Conservation (phyloP, 371 early-diverging fungal genomes). For the Mortierella sp. region DNA sequence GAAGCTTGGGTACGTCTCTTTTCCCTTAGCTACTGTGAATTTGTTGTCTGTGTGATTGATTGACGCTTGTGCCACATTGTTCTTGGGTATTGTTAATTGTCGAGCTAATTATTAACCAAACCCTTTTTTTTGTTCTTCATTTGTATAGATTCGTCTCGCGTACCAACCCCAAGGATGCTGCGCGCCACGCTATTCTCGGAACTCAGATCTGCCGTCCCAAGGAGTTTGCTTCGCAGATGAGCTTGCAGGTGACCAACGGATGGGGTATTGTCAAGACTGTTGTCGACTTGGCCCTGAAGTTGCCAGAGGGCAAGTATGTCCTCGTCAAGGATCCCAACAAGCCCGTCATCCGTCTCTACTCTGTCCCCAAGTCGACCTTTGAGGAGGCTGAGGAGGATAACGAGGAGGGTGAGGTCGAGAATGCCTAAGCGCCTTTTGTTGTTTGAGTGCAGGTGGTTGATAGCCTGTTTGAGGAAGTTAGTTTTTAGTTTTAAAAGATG, state of each 20-base stretch:
- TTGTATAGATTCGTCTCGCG: constrained; percentile 78
- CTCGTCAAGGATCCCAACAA: constrained; percentile 97
- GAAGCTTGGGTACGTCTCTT: constrained; percentile 85
- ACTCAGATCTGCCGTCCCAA: constrained; percentile 89
- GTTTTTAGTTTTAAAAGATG: neutral
- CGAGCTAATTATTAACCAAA: neutral
- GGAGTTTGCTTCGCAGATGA: constrained; percentile 95
- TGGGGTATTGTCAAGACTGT: constrained; percentile 98
- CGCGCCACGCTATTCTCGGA: constrained; percentile 89
- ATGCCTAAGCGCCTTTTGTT: constrained; percentile 27
- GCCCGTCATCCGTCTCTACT: constrained; percentile 87
- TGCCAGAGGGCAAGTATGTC: constrained; percentile 94
- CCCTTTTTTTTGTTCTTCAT: neutral
- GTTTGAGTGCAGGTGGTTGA: neutral
- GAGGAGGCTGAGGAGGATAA: constrained; percentile 70
- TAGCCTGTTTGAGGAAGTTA: neutral
- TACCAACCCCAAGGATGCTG: constrained; percentile 82
- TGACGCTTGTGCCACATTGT: neutral
- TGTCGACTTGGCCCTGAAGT: constrained; percentile 85
- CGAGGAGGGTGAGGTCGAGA: constrained; percentile 63
- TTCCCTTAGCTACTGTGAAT: too few relatives aligned
- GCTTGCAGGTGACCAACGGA: constrained; percentile 84
- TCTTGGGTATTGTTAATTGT: neutral
- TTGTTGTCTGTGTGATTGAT: neutral
- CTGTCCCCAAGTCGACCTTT: constrained; percentile 77